phyloP scores from a whole-genome alignment of 2,329 filamentous ascomycete species.

The Sporothrix protearum region DNA sequence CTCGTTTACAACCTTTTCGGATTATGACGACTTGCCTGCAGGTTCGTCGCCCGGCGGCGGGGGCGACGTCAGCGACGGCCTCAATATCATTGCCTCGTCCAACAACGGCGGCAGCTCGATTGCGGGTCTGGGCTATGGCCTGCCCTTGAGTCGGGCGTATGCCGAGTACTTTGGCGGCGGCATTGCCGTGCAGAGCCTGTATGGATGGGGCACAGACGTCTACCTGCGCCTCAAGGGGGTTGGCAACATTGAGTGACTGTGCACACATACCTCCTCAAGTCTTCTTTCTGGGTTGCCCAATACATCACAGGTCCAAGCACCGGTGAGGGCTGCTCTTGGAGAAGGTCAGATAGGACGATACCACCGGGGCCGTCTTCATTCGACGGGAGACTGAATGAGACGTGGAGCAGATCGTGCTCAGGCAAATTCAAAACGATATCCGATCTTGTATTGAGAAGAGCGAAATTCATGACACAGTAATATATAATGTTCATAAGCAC shows the following conservation, averaged over 20 bases:
- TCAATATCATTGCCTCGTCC: constrained; percentile 70
- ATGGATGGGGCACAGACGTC: constrained; percentile 81
- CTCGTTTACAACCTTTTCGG: constrained; percentile 91
- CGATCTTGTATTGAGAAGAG: too few species aligned
- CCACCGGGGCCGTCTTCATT: not conserved
- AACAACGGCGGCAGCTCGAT: constrained; percentile 76
- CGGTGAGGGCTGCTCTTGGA: not conserved
- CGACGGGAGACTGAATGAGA: not conserved
- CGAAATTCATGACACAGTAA: not conserved
- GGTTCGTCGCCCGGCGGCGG: constrained; percentile 62
- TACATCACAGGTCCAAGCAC: not conserved
- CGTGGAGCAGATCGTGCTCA: not conserved
- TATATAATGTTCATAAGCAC: too few species aligned
- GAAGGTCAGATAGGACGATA: not conserved
- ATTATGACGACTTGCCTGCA: constrained; percentile 50
- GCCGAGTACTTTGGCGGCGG: constrained; percentile 98
- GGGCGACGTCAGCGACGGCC: constrained; percentile 60
- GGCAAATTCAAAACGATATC: too few species aligned
- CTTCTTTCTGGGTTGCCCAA: not conserved
- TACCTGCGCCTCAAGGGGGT: constrained; percentile 63
- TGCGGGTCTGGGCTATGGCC: constrained; percentile 86
- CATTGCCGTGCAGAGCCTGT: constrained; percentile 90
- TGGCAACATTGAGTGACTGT: constrained; percentile 49
- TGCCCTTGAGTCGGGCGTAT: constrained; percentile 87
- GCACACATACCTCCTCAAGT: not conserved